Base-by-base conservation (phyloP, 2,329 filamentous ascomycete species). In the Elsinoe australis region DNA sequence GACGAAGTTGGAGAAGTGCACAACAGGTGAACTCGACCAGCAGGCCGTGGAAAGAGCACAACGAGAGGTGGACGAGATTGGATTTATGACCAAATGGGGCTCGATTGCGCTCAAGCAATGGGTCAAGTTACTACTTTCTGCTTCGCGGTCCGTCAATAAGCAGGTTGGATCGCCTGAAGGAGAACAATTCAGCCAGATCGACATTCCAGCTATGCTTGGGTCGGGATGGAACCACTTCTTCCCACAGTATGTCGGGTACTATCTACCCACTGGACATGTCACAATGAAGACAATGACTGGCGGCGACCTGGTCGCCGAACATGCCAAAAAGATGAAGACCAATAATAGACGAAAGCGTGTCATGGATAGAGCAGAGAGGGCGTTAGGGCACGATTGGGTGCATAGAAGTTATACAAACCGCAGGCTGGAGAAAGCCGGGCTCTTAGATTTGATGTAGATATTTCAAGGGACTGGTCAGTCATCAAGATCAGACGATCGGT, bases 231-330 rank as follows among this genome's bases (percentile, higher is more conserved):
- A 54, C n/a, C n/a, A 39, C 4, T 56, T 47, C 12, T 53, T 54
- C 9, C 57, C 57, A 1, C 44, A 19, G 9, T 39, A 29, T 1
- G 52, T 62, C 5, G 22, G 38, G 24, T 63, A 64, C 31, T 58
- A 64, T 24, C 58, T 54, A 5, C 50, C 57, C 3, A 59, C 56
- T n/a, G 62, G 61, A 5, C 36, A 56, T 14, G 49, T 65, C 10
- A 52, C 60, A 35, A 51, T 64, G 8, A 6, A 18, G 33, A 39
- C 12, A 12, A 17, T 22, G 34, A 42, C 29, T 2, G 33, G 10
- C 9, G 22, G 14, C 6, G 46, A 47, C 18, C 7, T 46, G 32
- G 33, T 17, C 8, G 19, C 22, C 9, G 31, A 33, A 12, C 41
- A 36, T 17, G 31, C 19, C 5, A 18, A 33, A 9, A 31, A 24